Conservation (phyloP, 371 early-diverging fungal genomes). For the Blakeslea trispora region DNA sequence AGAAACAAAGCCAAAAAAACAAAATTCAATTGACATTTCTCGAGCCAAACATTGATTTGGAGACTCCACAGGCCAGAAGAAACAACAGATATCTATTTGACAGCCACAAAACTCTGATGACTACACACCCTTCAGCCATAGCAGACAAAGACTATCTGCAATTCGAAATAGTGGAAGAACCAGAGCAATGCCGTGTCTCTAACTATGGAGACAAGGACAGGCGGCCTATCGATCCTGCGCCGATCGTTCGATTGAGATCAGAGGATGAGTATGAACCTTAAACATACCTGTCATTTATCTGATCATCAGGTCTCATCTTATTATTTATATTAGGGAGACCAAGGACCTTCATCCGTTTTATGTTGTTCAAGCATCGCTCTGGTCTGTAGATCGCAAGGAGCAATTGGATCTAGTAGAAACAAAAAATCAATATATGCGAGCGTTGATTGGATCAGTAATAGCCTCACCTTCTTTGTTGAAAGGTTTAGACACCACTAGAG, state of each 20-base stretch:
- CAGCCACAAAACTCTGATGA: not conserved
- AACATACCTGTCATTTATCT: not conserved
- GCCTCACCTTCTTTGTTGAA: constrained; percentile 50
- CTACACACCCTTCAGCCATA: not conserved
- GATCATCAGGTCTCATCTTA: constrained; percentile 9
- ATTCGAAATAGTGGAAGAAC: constrained; percentile 59
- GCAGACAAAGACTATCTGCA: not conserved
- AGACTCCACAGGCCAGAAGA: not conserved
- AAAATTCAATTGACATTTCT: constrained; percentile 11
- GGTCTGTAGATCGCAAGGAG: constrained; percentile 27
- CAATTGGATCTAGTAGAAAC: constrained; percentile 17
- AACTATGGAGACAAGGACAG: constrained; percentile 74
- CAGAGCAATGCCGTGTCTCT: constrained; percentile 69
- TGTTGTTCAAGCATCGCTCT: constrained; percentile 27
- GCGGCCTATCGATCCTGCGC: constrained; percentile 76
- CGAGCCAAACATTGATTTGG: constrained; percentile 16
- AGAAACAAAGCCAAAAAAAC: not conserved
- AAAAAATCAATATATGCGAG: constrained; percentile 20
- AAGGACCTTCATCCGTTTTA: constrained; percentile 17
- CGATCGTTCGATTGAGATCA: constrained; percentile 35
- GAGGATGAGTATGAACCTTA: constrained; percentile 4
- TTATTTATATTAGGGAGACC: not conserved
- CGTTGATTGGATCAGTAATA: constrained; percentile 59
- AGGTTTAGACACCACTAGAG: constrained; percentile 43
- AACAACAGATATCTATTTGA: constrained; percentile 3